A percentile compares a stretch with the other conserved stretches of the same genome.
Evolutionary conservation across 352 stramenopile genomes (phyloP).

Genomic region (Globisporangium echinulatum): DNA sequence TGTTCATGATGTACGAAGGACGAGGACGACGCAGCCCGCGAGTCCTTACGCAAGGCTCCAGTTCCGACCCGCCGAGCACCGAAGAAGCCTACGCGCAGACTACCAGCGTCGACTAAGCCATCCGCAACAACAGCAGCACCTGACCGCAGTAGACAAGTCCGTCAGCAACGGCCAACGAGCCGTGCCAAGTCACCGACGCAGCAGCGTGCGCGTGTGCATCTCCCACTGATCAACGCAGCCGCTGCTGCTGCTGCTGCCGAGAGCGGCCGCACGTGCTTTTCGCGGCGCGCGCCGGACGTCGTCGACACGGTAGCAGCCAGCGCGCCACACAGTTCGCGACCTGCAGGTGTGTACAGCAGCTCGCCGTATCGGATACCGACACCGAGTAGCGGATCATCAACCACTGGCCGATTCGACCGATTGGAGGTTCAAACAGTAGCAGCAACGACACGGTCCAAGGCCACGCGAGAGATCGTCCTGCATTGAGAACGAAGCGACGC

Average conservation of each 20-base stretch:
- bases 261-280: constrained; percentile 8
- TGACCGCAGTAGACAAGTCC: background rate
- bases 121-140: background rate
- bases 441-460: too few species aligned
- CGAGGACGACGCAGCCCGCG: background rate
- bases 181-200: constrained; percentile 4
- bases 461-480: too few species aligned
- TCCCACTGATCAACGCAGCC: constrained; percentile 8
- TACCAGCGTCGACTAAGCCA: background rate
- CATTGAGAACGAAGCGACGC: too few species aligned
- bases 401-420: too few species aligned
- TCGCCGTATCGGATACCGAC: constrained; percentile 21
- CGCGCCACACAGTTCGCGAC: constrained; percentile 5
- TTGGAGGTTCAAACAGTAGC: too few species aligned
- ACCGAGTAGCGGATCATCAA: background rate
- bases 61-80: background rate
- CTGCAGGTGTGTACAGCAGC: constrained; percentile 13
- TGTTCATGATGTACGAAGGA: background rate
- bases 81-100: constrained; percentile 1
- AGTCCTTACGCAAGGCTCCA: background rate
- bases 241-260: constrained; percentile 1
- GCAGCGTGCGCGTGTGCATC: background rate
- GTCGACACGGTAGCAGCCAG: constrained; percentile 4
- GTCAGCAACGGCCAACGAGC: constrained; percentile 5
- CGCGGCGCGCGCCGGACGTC: background rate